Evolutionary conservation across 2,329 filamentous ascomycete species (phyloP), one percentile per base, ranked within the genome.

Genomic region (Cryphonectria naterciae): DNA sequence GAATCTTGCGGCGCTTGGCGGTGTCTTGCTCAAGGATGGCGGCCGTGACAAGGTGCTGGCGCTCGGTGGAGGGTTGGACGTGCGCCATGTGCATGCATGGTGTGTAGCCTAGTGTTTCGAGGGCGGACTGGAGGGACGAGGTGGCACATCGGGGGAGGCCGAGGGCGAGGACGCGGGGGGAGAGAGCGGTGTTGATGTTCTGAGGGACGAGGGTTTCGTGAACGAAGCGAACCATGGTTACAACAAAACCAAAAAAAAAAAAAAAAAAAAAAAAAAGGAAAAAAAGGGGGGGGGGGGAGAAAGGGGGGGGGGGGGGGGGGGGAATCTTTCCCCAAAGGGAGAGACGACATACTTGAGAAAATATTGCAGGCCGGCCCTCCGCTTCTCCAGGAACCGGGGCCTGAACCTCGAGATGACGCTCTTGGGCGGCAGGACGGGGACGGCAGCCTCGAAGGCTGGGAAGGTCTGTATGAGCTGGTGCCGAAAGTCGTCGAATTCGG

Each of bases 381-480:
- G 87, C 77, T 92, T 91, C 80, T 98, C 95, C 25, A 99, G 86
- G 79, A 99, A 98, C 67, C 88, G 88, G 15, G 93, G 91, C 67
- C 92, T 87, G 78, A 98, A 97, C 84, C 88, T 93, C 83, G 92
- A 95, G 68, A 98, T 89, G 67, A 97, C 85, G 78, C 93, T 97
- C 83, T 99, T 99, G 46, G 94, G 93, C 61, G 96, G 96, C 72
- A 99, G 85, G 49, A 89, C 86, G n/a, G 96, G 96, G 78, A 99
- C 89, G n/a, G 94, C 93, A 35, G 88, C 92, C 77, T 89, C 90
- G 32, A 95, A 95, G 75, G 91, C 88, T 5, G 96, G 95, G 76
- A 98, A 98, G 0, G 94, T 93, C 76, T 87, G 85, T 60, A 94
- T 84, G 28, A 99, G 87, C 74, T 90, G 89, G 65, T 86, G 83